Evolutionary conservation across 495 filamentous ascomycete genomes (phyloP).

Genomic region (Corynascus novoguineensis): DNA sequence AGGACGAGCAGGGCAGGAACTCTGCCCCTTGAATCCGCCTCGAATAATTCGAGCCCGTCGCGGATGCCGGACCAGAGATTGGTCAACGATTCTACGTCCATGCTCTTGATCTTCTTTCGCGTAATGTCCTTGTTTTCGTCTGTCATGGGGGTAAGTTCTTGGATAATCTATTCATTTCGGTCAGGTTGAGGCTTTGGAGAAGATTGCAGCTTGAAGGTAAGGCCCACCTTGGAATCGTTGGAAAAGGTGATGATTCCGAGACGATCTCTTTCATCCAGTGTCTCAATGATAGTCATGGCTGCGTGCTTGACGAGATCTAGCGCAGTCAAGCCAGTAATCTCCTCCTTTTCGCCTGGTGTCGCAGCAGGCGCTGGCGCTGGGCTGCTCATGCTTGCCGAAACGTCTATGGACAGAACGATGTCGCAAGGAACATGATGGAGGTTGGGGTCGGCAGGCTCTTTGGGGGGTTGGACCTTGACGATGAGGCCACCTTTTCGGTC

Average conservation of each 20-base stretch:
- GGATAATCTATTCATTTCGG: constrained; percentile 28
- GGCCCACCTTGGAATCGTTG: constrained; percentile 21
- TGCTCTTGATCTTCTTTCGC: constrained; percentile 28
- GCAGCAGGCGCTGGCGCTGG: constrained; percentile 30
- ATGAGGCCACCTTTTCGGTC: constrained; percentile 28
- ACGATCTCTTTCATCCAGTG: constrained; percentile 35
- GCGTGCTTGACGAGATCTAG: constrained; percentile 45
- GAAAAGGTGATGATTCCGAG: constrained; percentile 45
- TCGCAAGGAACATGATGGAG: constrained; percentile 34
- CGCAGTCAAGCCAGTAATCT: constrained; percentile 35
- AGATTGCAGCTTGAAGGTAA: not conserved
- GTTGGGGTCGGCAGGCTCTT: constrained; percentile 15
- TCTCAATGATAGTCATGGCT: constrained; percentile 40
- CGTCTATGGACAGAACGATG: constrained; percentile 44
- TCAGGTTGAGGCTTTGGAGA: not conserved
- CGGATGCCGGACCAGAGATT: constrained; percentile 43
- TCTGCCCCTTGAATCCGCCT: constrained; percentile 10
- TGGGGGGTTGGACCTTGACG: constrained; percentile 36
- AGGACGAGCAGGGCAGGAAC: constrained; percentile 43
- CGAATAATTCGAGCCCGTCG: constrained; percentile 34
- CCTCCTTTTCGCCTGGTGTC: constrained; percentile 21
- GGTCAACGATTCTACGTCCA: constrained; percentile 28
- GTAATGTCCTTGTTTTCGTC: constrained; percentile 27
- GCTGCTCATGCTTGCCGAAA: constrained; percentile 40
- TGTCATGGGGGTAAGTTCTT: constrained; percentile 36